A percentile compares a stretch with the other conserved stretches of the same genome.
These are phyloP conservation scores for Boletellus ananas DNA, from an alignment of 768 basidiomycete species.

Conservation along the genomic window DNA sequence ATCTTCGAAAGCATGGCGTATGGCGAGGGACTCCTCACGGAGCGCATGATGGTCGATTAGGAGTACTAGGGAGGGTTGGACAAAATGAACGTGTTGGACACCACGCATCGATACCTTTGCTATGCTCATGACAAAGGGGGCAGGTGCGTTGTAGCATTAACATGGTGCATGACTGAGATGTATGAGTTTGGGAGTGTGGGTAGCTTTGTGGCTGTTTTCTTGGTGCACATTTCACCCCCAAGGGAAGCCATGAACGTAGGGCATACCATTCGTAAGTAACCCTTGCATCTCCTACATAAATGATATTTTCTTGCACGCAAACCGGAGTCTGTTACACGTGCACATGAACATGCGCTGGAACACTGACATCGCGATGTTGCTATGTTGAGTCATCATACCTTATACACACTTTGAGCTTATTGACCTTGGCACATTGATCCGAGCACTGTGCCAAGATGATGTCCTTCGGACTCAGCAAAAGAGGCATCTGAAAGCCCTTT, in stretches of 20 bases:
- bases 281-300: constrained; percentile 43
- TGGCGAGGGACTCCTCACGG: constrained; percentile 83
- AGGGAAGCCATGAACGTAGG: constrained; percentile 22
- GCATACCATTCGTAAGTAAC: constrained; percentile 51
- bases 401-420: constrained; percentile 10
- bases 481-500: background rate
- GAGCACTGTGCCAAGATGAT: constrained; percentile 6
- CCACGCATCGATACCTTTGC: constrained; percentile 24
- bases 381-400: constrained; percentile 26
- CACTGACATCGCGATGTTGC: background rate
- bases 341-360: background rate
- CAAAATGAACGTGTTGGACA: constrained; percentile 12
- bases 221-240: constrained; percentile 10
- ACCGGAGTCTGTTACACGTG: background rate
- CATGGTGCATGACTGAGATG: constrained; percentile 38
- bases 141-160: constrained; percentile 64
- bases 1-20: constrained; percentile 96
- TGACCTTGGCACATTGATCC: constrained; percentile 25
- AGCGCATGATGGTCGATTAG: constrained; percentile 76
- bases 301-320: constrained; percentile 32
- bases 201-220: constrained; percentile 18
- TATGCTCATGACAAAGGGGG: constrained; percentile 35
- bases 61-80: constrained; percentile 9
- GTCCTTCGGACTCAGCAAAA: background rate
- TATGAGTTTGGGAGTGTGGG: constrained; percentile 30